Percentiles rank a stretch among this genome's conserved stretches.
Evolutionary conservation across 129 eudicot genomes (phyloP).

Genomic region (Saussurea involucrata): DNA sequence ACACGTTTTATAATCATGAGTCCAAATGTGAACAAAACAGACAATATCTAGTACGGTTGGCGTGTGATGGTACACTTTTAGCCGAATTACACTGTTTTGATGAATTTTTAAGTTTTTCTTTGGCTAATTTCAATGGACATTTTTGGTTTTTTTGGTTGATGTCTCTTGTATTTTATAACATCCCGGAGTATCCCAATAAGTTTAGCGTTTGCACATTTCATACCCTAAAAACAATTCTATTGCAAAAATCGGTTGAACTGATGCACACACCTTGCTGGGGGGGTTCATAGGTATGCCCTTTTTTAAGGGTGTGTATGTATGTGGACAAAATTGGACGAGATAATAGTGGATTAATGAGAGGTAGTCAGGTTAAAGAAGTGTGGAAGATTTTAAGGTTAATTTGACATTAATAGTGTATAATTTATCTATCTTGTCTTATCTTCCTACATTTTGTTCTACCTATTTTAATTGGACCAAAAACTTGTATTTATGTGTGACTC

Average conservation of each 20-base stretch:
- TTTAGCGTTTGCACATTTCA: background rate
- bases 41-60: no score
- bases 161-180: background rate
- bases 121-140: background rate
- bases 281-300: background rate
- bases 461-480: background rate
- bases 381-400: background rate
- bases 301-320: background rate
- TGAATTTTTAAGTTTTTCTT: background rate
- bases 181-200: background rate
- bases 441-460: background rate
- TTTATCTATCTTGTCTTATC: background rate
- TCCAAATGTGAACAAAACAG: no score
- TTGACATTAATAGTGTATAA: background rate
- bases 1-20: no score
- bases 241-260: background rate
- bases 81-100: background rate
- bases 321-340: background rate
- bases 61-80: no score
- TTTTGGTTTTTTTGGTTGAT: background rate
- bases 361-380: background rate
- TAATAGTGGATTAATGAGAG: background rate
- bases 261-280: background rate
- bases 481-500: background rate
- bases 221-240: background rate